Conservation (phyloP, 2,329 filamentous ascomycete genomes). For the Hymenoscyphus fraxineus region DNA sequence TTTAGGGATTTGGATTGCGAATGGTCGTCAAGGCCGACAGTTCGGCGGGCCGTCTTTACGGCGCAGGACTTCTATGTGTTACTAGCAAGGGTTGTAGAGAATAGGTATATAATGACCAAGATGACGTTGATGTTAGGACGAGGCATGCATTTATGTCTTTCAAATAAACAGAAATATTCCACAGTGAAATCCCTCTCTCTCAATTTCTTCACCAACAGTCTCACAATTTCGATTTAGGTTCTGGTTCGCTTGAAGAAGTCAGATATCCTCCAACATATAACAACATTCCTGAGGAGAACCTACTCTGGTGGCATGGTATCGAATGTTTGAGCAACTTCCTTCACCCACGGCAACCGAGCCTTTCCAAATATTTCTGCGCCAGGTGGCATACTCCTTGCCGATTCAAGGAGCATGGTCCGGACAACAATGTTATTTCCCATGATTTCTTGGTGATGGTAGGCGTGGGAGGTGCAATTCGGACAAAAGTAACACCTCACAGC, state of each 20-base stretch:
- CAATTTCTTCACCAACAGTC: neutral
- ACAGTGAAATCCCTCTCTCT: neutral
- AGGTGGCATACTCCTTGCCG: constrained; percentile 44
- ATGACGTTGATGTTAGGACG: constrained; percentile 12
- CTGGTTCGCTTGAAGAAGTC: constrained; percentile 2
- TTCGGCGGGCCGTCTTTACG: constrained; percentile 13
- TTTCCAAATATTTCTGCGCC: constrained; percentile 54
- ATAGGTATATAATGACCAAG: constrained; percentile 28
- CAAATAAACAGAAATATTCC: neutral
- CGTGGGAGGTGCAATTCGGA: constrained; percentile 49
- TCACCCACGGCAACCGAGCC: constrained; percentile 48
- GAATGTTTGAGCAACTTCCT: constrained; percentile 46
- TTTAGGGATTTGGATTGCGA: constrained; percentile 40
- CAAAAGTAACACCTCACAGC: constrained; percentile 55
- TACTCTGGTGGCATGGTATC: constrained; percentile 41
- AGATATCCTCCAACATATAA: neutral
- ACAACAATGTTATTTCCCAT: constrained; percentile 50
- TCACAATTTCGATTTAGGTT: constrained; percentile 8
- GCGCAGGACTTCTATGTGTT: constrained; percentile 26
- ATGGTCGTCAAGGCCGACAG: constrained; percentile 10
- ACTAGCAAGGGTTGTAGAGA: constrained; percentile 29
- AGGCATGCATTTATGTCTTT: constrained; percentile 8
- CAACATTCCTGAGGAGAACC: neutral
- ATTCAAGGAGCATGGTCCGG: constrained; percentile 48
- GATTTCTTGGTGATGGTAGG: constrained; percentile 51